Evolutionary conservation across 2,329 filamentous ascomycete genomes (phyloP), one percentile per base, ranked within the genome.

Genomic region (Fusarium subglutinans): DNA sequence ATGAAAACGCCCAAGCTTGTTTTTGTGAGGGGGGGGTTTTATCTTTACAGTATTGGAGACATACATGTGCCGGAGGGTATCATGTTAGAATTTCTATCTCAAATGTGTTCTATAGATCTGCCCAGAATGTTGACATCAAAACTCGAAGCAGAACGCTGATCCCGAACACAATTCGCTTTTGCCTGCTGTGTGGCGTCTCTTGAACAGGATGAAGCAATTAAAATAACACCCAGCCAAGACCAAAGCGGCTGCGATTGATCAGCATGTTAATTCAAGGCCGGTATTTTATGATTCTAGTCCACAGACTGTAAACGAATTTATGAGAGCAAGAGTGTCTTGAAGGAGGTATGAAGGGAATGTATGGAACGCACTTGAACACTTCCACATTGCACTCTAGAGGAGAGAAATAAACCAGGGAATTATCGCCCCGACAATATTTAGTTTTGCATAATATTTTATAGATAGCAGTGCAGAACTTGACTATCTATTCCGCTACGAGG

Each of bases 321-420:
- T 33, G 15, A 7, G 1, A 12, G 22, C 3, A 18, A 12, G 22
- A n/a, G 20, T 12, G 10, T 33, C 17, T 1, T 13, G 7, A 22
- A 17, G 10, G 4, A 2, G 20, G 5, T 9, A 0, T 3, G 47
- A 28, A 10, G 20, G 9, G 0, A 30, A 8, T 8, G 6, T 8
- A 30, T n/a, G 26, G 6, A 50, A 33, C 15, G 2, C 7, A 50
- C 15, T 9, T 13, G 11, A n/a, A n/a, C 11, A n/a, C 47, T n/a
- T 22, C 15, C 8, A 3, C 8, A 12, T n/a, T 12, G 11, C 15
- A 1, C 13, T 12, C 18, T 30, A 3, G 8, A 22, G 45, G 3
- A 48, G 11, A 15, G 2, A 30, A 15, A 48, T 48, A 6, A 5
- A 15, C 3, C 6, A 22, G 1, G 13, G 5, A 28, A 22, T 5